Conservation (phyloP, 345 rosid genomes). For the Luvunga scandens region DNA sequence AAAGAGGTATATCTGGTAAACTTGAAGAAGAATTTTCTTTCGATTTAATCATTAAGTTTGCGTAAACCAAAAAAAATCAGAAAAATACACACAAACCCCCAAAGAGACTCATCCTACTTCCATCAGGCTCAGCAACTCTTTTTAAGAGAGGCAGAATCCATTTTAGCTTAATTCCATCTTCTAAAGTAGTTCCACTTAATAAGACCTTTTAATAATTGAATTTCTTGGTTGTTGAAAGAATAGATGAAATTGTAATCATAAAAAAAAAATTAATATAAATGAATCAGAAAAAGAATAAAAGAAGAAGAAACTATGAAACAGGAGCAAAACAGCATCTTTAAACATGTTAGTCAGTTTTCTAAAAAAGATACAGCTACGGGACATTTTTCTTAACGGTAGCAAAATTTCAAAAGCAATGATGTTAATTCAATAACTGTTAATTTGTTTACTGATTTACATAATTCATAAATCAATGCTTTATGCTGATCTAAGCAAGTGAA, state of each 20-base stretch:
- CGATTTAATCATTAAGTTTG: neutral
- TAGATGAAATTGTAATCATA: neutral
- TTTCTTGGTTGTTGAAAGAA: neutral
- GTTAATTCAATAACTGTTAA: neutral
- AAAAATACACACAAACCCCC: neutral
- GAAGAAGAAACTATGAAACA: neutral
- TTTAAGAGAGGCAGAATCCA: neutral
- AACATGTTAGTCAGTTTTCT: neutral
- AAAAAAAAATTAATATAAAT: too few species aligned
- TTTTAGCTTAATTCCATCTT: neutral
- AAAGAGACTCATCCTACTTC: neutral
- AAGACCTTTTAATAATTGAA: neutral
- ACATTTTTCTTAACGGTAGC: neutral
- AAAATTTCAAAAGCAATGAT: neutral
- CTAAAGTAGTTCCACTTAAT: neutral
- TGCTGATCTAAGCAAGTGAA: neutral
- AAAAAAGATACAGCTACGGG: neutral
- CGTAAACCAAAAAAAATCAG: neutral
- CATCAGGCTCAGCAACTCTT: neutral
- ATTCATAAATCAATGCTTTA: neutral
- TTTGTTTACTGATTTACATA: neutral
- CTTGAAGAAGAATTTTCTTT: neutral
- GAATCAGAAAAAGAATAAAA: neutral
- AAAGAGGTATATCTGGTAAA: neutral
- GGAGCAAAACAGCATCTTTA: neutral